These are phyloP conservation scores for Cytidiella melzeri DNA, from an alignment of 768 basidiomycete species.

Conservation along the genomic window DNA sequence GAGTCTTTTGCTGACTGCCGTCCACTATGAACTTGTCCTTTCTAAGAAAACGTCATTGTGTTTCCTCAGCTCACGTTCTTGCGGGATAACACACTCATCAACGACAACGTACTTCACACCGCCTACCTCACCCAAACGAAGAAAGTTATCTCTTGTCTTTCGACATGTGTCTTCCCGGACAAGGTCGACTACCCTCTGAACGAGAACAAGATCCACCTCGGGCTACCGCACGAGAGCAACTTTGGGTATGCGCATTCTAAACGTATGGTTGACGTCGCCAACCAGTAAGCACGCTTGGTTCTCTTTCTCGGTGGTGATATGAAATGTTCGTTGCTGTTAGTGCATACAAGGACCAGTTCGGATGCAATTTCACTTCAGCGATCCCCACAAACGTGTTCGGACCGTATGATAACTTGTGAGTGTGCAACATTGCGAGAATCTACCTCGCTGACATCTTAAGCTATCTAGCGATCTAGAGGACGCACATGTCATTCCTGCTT, in stretches of 20 bases:
- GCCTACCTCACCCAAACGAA: conserved; percentile 56
- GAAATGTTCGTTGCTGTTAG: conserved; percentile 32
- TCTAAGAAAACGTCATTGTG: not conserved
- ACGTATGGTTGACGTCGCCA: conserved; percentile 91
- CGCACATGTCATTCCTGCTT: conserved; percentile 90
- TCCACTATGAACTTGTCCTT: not conserved
- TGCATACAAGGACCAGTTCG: conserved; percentile 94
- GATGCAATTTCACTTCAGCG: conserved; percentile 91
- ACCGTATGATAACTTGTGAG: conserved; percentile 87
- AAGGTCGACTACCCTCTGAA: conserved; percentile 90
- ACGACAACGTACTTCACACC: conserved; percentile 85
- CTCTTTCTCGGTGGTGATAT: not conserved
- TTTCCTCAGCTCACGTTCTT: conserved; percentile 73
- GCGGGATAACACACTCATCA: conserved; percentile 92
- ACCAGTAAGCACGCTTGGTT: conserved; percentile 54
- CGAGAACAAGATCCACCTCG: conserved; percentile 87
- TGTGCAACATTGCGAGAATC: conserved; percentile 1
- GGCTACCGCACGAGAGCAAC: conserved; percentile 91
- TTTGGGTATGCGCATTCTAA: conserved; percentile 97
- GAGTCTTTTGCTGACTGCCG: conserved; percentile 10
- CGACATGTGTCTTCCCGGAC: conserved; percentile 97
- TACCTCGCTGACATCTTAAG: not conserved
- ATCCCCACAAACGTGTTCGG: conserved; percentile 99
- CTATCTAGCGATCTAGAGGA: conserved; percentile 69
- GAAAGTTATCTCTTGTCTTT: conserved; percentile 92